Evolutionary conservation across 2,329 filamentous ascomycete species (phyloP).

Genomic region (Trichophyton mentagrophytes): DNA sequence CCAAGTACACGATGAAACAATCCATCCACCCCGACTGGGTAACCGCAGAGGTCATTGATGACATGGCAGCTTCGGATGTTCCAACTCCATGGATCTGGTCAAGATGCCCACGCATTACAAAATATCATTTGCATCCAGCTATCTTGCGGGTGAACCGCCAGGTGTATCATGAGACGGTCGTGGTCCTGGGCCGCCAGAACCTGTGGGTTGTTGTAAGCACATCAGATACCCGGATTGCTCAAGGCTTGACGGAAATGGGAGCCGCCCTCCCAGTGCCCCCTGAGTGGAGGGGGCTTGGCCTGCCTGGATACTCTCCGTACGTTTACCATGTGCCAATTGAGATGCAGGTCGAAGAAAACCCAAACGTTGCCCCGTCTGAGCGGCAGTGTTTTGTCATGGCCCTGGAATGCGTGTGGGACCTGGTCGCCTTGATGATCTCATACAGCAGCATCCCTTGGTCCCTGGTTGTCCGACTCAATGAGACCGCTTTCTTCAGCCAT

Average conservation of each 20-base stretch:
- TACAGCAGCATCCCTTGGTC: neutral
- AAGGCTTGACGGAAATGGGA: neutral
- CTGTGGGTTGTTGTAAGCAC: neutral
- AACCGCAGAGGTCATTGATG: neutral
- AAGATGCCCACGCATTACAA: neutral
- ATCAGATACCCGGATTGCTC: neutral
- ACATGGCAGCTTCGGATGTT: neutral
- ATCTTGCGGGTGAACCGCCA: neutral
- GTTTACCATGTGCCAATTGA: neutral
- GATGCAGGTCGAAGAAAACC: neutral
- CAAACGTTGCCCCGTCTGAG: neutral
- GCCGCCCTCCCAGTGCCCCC: neutral
- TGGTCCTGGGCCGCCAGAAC: neutral
- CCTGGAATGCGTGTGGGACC: neutral
- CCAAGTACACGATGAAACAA: neutral
- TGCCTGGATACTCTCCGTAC: neutral
- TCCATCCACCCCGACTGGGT: neutral
- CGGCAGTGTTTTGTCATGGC: neutral
- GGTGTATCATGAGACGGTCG: neutral
- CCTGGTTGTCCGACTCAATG: neutral
- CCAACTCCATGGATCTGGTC: neutral
- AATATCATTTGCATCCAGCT: neutral
- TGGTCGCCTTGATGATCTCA: neutral
- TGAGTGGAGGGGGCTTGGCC: neutral
- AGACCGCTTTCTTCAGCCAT: neutral